phyloP scores from a whole-genome alignment of 345 rosid genomes.

The Aquilaria malaccensis region DNA sequence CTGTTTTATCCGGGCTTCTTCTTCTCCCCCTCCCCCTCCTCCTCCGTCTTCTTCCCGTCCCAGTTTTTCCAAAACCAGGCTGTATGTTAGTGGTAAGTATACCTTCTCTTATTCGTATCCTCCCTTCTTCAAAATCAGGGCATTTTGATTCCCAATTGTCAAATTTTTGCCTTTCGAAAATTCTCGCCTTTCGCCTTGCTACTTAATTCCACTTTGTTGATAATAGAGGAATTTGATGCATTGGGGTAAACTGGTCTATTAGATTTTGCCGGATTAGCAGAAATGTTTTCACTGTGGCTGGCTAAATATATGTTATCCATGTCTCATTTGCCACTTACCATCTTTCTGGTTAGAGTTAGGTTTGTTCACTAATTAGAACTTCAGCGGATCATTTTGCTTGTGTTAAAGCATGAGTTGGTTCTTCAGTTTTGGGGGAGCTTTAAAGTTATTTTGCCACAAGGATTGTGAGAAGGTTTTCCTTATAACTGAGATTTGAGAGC shows the following conservation, averaged over 20 bases:
- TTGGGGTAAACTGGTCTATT: background rate
- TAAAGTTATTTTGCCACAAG: too few species aligned
- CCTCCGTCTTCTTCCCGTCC: conserved; percentile 14
- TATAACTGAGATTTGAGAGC: too few species aligned
- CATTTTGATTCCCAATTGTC: background rate
- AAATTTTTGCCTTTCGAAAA: background rate
- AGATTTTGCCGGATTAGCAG: background rate
- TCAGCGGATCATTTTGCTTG: too few species aligned
- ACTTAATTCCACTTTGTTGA: background rate
- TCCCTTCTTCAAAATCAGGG: background rate
- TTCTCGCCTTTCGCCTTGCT: background rate
- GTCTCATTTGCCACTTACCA: too few species aligned
- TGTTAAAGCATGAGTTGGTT: too few species aligned
- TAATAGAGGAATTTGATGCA: background rate
- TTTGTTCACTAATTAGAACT: too few species aligned
- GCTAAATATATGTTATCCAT: too few species aligned
- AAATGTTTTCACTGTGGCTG: background rate
- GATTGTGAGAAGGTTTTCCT: too few species aligned
- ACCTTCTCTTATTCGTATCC: background rate
- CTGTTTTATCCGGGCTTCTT: conserved; percentile 17
- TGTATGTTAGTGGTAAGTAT: conserved; percentile 58
- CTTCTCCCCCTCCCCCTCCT: conserved; percentile 15
- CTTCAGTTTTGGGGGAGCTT: too few species aligned
- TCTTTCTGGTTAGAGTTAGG: too few species aligned
- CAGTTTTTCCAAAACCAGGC: conserved; percentile 32